Conservation (phyloP, 345 rosid genomes). For the Melaleuca quinquenervia region DNA sequence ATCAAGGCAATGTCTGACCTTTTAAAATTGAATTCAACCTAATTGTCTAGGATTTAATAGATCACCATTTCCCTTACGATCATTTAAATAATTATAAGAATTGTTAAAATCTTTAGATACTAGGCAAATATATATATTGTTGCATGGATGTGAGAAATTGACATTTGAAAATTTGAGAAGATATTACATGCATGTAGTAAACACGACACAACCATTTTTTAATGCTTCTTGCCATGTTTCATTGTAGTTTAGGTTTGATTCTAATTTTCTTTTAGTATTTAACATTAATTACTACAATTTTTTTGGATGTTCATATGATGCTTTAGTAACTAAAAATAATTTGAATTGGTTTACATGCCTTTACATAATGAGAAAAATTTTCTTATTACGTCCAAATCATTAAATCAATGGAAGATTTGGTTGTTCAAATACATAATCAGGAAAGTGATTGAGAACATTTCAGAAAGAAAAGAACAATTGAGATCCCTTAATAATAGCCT, state of each 20-base stretch:
- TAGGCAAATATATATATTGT: background rate
- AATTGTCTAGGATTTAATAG: background rate
- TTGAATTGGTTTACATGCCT: background rate
- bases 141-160: background rate
- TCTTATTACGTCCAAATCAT: background rate
- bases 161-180: background rate
- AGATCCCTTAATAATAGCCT: too few relatives aligned
- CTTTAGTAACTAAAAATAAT: background rate
- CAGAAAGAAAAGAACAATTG: background rate
- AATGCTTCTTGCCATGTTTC: background rate
- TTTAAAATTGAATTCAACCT: background rate
- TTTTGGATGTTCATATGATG: background rate
- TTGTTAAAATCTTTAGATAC: background rate
- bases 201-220: background rate
- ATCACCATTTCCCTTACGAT: background rate
- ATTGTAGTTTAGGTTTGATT: background rate
- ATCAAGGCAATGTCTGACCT: background rate
- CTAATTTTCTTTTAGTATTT: background rate
- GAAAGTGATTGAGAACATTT: background rate
- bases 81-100: background rate
- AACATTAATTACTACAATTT: background rate
- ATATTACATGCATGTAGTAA: background rate
- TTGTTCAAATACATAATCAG: background rate
- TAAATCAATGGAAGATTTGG: background rate
- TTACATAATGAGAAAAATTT: background rate